Evolutionary conservation across 352 stramenopile genomes (phyloP).

Genomic region (Globisporangium takayamanum): DNA sequence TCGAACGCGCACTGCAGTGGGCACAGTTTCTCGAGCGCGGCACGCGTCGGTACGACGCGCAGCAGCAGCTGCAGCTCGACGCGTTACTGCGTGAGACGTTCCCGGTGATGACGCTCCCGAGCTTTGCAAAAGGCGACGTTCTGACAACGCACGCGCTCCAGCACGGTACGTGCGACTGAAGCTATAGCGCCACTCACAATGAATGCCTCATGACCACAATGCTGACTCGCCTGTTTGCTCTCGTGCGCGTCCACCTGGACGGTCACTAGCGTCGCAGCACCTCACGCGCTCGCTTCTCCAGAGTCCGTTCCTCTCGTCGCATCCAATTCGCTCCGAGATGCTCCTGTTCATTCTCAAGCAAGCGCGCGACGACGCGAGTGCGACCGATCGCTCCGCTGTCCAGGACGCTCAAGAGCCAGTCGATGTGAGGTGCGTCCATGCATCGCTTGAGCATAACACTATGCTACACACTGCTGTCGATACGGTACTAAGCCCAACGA

Average conservation of each 20-base stretch:
- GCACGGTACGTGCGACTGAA: conserved; percentile 5
- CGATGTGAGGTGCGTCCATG: conserved; percentile 5
- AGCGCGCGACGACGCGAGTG: conserved; percentile 2
- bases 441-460: neutral
- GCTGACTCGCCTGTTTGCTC: neutral
- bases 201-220: neutral
- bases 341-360: conserved; percentile 25
- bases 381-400: neutral
- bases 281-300: conserved; percentile 40
- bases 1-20: conserved; percentile 37
- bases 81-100: conserved; percentile 24
- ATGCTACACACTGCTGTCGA: neutral
- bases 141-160: conserved; percentile 7
- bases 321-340: conserved; percentile 39
- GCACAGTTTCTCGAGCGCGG: conserved; percentile 26
- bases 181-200: no score
- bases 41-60: conserved; percentile 5
- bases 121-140: conserved; percentile 16
- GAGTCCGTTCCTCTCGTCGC: conserved; percentile 39
- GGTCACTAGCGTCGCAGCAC: conserved; percentile 20
- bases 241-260: neutral
- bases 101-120: conserved; percentile 31
- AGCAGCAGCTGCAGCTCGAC: conserved; percentile 15
- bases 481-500: neutral
- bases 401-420: neutral